Evolutionary conservation across 768 basidiomycete genomes (phyloP).

Genomic region (Tremella yokohamensis): DNA sequence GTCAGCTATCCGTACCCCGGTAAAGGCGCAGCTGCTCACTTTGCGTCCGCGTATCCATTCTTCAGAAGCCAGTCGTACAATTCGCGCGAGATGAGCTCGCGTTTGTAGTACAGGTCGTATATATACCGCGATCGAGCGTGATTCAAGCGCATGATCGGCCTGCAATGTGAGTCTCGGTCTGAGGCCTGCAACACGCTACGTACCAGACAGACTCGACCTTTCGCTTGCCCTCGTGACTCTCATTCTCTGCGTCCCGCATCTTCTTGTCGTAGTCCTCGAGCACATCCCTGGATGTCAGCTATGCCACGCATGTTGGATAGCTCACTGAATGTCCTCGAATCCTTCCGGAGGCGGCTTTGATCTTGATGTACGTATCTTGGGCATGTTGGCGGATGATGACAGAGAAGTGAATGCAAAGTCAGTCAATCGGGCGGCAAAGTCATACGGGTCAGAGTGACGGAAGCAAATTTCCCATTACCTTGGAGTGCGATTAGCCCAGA

Average conservation of each 20-base stretch:
- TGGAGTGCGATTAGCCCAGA: no score
- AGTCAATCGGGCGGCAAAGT: no score
- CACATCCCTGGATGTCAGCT: constrained; percentile 58
- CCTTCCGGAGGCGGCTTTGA: constrained; percentile 95
- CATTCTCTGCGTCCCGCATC: constrained; percentile 98
- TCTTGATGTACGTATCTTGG: constrained; percentile 84
- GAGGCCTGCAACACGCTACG: constrained; percentile 3
- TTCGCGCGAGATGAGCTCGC: constrained; percentile 84
- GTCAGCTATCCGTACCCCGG: not conserved
- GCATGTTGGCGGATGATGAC: constrained; percentile 59
- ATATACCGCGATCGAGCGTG: constrained; percentile 95
- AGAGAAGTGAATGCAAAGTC: no score
- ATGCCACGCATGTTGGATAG: not conserved
- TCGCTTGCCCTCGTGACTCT: constrained; percentile 90
- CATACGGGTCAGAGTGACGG: no score
- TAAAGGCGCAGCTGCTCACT: constrained; percentile 60
- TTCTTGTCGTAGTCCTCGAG: constrained; percentile 98
- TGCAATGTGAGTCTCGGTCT: constrained; percentile 13
- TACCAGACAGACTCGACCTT: constrained; percentile 51
- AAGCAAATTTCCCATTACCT: no score
- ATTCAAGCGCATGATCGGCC: constrained; percentile 98
- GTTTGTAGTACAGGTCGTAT: constrained; percentile 97
- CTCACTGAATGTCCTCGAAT: constrained; percentile 76
- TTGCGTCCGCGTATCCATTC: constrained; percentile 92
- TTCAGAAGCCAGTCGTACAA: constrained; percentile 97